Evolutionary conservation across 1,139 yeast genomes (phyloP).

Genomic region (Kluyveromyces sp.): DNA sequence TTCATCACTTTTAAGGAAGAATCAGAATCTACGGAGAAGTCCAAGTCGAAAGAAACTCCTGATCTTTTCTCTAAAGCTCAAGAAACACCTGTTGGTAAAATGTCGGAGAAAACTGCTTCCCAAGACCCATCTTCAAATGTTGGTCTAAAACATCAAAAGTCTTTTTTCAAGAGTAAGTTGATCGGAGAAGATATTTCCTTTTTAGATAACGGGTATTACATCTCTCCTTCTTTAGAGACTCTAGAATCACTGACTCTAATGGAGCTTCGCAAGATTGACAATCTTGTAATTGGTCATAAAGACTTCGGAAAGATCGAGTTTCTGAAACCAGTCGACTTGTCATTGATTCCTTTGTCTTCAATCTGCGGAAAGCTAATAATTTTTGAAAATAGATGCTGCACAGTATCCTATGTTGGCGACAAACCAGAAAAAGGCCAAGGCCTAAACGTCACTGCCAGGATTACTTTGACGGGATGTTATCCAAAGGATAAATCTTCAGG

Average conservation of each 20-base stretch:
- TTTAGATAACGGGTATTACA: slow-evolving; percentile 77
- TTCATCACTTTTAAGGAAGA: slow-evolving; percentile 16
- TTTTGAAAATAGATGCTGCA: slow-evolving; percentile 55
- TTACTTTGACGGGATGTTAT: slow-evolving; percentile 71
- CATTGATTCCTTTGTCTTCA: slow-evolving; percentile 53
- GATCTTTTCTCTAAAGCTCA: slow-evolving; percentile 12
- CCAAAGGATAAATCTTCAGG: slow-evolving; percentile 70
- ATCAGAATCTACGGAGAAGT: slow-evolving; percentile 7
- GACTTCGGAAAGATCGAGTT: slow-evolving; percentile 76
- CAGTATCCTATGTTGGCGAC: slow-evolving; percentile 68
- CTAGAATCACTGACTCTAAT: slow-evolving; percentile 52
- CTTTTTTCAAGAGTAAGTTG: slow-evolving; percentile 14
- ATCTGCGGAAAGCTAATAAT: slow-evolving; percentile 60
- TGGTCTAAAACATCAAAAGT: slow-evolving; percentile 7
- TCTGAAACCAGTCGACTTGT: slow-evolving; percentile 73
- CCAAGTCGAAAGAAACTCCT: slow-evolving; percentile 2
- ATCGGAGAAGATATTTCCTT: slow-evolving; percentile 37
- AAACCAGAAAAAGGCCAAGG: slow-evolving; percentile 74
- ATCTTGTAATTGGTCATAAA: slow-evolving; percentile 72
- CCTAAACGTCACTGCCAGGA: slow-evolving; percentile 65
- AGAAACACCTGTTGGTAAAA: slow-evolving; percentile 29
- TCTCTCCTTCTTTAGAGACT: slow-evolving; percentile 65
- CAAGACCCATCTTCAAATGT: slow-evolving; percentile 5
- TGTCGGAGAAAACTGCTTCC: slow-evolving; percentile 7
- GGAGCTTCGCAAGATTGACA: slow-evolving; percentile 56